Percentiles rank a stretch among this genome's conserved stretches.
Conservation (phyloP, 2,329 filamentous ascomycete genomes). For the Verticillium albo-atrum region DNA sequence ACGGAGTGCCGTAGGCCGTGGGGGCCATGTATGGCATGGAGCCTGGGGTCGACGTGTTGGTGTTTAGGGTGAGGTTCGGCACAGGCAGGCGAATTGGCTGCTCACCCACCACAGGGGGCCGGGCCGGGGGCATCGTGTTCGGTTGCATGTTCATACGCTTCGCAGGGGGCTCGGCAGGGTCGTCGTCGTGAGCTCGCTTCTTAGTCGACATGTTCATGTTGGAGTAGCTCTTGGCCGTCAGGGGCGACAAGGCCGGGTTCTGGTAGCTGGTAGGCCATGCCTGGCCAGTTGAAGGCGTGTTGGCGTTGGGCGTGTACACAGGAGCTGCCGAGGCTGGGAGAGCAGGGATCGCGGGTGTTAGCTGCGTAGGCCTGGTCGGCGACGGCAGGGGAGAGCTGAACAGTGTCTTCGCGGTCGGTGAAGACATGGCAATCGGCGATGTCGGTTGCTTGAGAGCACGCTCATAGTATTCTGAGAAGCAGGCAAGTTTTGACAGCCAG, state of each 20-base stretch:
- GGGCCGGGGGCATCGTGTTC: constrained; percentile 6
- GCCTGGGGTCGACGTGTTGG: constrained; percentile 25
- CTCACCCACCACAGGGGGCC: constrained; percentile 13
- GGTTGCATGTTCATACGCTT: constrained; percentile 40
- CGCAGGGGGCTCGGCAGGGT: constrained; percentile 47
- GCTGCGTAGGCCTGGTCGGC: constrained; percentile 34
- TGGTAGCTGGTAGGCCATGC: constrained; percentile 34
- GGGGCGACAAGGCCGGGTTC: constrained; percentile 39
- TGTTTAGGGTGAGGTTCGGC: constrained; percentile 66
- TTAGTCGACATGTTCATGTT: constrained; percentile 28
- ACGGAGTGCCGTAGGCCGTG: constrained; percentile 37
- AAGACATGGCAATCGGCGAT: constrained; percentile 36
- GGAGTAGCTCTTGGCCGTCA: constrained; percentile 38
- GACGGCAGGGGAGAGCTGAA: constrained; percentile 45
- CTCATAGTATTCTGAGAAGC: constrained; percentile 80
- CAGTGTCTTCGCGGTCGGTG: constrained; percentile 28
- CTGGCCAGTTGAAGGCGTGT: constrained; percentile 21
- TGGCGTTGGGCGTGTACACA: constrained; percentile 35
- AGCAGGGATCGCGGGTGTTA: constrained; percentile 23
- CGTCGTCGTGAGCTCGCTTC: constrained; percentile 49
- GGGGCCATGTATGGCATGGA: constrained; percentile 27
- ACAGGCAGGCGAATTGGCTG: constrained; percentile 54
- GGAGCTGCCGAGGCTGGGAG: constrained; percentile 27
- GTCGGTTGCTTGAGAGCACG: constrained; percentile 46
- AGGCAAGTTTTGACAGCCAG: constrained; percentile 79